Percentiles rank a stretch among this genome's conserved stretches.
phyloP scores from a whole-genome alignment of 345 rosid species.

The Camelina sativa region DNA sequence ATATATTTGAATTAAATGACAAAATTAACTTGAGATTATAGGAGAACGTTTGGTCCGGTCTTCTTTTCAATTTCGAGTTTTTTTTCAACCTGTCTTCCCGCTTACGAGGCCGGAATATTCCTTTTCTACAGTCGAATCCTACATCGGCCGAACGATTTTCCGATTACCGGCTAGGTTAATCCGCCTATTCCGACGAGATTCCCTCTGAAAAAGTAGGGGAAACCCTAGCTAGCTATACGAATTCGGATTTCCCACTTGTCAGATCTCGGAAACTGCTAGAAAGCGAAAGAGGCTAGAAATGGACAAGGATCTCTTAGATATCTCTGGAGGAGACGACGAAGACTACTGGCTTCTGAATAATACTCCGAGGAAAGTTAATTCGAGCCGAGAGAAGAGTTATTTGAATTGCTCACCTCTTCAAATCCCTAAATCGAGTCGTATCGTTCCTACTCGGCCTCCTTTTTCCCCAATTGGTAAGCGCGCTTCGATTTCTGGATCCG shows the following conservation, averaged over 20 bases:
- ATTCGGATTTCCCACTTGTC: background rate
- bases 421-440: constrained; percentile 50
- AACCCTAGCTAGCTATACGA: background rate
- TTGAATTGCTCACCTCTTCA: constrained; percentile 77
- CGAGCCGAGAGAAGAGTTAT: constrained; percentile 35
- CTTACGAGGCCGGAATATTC: constrained; percentile 42
- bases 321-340: constrained; percentile 76
- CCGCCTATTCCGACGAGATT: background rate
- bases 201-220: constrained; percentile 1
- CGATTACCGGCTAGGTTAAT: background rate
- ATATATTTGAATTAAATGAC: background rate
- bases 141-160: background rate
- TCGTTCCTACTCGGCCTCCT: constrained; percentile 39
- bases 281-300: constrained; percentile 37
- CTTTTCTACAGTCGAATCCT: constrained; percentile 16
- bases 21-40: background rate
- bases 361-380: constrained; percentile 34
- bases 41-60: constrained; percentile 31
- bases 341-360: constrained; percentile 52
- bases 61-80: constrained; percentile 40
- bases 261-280: constrained; percentile 34
- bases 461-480: constrained; percentile 47
- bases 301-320: constrained; percentile 74
- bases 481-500: constrained; percentile 8
- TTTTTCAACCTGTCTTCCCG: constrained; percentile 41